Base-by-base conservation (phyloP, 164 flowering plant genomes). In the Buxus sempervirens region DNA sequence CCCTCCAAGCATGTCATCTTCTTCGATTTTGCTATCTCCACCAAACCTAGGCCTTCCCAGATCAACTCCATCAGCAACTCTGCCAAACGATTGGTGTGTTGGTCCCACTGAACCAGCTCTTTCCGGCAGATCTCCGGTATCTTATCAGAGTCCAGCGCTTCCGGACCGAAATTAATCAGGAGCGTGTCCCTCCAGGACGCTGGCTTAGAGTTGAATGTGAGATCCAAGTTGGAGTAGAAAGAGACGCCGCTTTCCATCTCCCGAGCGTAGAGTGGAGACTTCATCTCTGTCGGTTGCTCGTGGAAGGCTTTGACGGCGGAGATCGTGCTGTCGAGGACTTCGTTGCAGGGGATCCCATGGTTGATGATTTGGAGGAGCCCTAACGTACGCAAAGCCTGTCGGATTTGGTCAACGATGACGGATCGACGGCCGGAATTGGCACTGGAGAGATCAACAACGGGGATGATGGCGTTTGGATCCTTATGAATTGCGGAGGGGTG, bases 111-210 rank as follows among this genome's bases (percentile, higher is more conserved):
- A 32, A 32, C 7, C 38, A 32, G 5, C 38, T 32, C 51, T 45
- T 10, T 10, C 51, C 51, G 14, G 51, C 51, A 45, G 1, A 45
- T 45, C 14, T 10, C 51, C 51, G 51, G 51, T 15, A 45, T 5
- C 12, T 1, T 1, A 10, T 45, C 16, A 15, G 9, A 4, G 51
- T 15, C 12, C 16, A 10, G 51, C 1, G 18, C 10, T 10, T 4
- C 13, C 2, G 51, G 51, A 45, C 16, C 14, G 10, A 45, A 15
- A 6, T 1, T 45, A 4, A 10, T 15, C 16, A 5, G 14, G 2
- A 75, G 12, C 0, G 78, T 54, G 64, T 75, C 78, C 60, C 79
- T 76, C 74, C 85, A 82, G 49, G 70, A 67, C n/a, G 81, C 83
- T 7, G 74, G 41, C 26, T 73, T 75, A 20, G 76, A 57, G 0